Evolutionary conservation across 305 asterid genomes (phyloP), one percentile per base, ranked within the genome.

Genomic region (Fraxinus baroniana): DNA sequence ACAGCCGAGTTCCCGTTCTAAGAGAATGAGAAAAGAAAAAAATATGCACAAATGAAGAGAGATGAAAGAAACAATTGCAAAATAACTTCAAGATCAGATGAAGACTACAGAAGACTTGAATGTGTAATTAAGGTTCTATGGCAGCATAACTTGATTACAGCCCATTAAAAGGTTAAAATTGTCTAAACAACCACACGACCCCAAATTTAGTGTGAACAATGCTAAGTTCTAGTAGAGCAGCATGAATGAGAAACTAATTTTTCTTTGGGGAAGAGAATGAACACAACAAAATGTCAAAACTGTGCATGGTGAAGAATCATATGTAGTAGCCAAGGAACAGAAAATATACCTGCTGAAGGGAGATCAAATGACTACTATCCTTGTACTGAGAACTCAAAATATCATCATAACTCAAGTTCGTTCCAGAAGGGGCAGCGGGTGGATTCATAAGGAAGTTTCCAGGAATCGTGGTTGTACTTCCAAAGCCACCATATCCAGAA

Each of bases 321-420:
- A 60, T 20, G 3, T 18, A 60, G 30, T 4, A 24, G 70, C 70
- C 70, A 60, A 5, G n/a, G 73, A n/a, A 55, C 52, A 35, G 44
- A 30, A 78, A 5, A 6, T 20, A 52, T 76, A 78, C 98, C 95
- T 96, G 95, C 87, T 90, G 97, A 85, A 93, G 98, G 32, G 98
- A 89, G 85, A 85, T 85, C 85, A 96, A 87, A 80, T 91, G 97
- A 85, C 81, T 89, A 75, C 17, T 87, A 39, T 95, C 98, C 94
- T 91, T 94, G 94, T 88, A 94, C 91, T 91, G 98, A 85, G 97
- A 91, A 84, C 87, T 91, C 84, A 96, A 87, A 78, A 92, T 86
- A 44, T 96, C 96, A 1, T 94, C 98, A 81, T 94, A 93, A 68
- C 87, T 90, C 77, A 94, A 30, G 86, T 83, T 83, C 66, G 93